A percentile compares a stretch with the other conserved stretches of the same genome.
These are phyloP conservation scores for Quercus tomentella DNA, from an alignment of 331 rosid species.

Conservation along the genomic window DNA sequence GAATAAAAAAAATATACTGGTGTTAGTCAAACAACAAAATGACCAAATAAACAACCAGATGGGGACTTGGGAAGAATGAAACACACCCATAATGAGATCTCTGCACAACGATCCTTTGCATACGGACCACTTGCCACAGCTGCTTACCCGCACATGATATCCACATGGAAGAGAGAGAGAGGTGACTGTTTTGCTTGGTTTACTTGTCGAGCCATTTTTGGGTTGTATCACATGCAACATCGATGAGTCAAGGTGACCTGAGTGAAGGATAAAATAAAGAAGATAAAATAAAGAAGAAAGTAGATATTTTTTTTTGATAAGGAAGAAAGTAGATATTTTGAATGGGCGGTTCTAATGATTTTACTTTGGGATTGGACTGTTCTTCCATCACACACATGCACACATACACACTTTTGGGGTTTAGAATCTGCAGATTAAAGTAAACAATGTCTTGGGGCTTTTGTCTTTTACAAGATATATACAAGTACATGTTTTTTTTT, in stretches of 20 bases:
- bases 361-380: not conserved
- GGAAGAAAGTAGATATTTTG: not conserved
- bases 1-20: not conserved
- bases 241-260: not conserved
- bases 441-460: not conserved
- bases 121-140: slow-evolving; percentile 5
- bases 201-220: not conserved
- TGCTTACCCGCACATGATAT: slow-evolving; percentile 1
- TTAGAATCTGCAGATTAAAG: not conserved
- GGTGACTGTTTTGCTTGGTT: not conserved
- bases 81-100: not conserved
- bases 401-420: not conserved
- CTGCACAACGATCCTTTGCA: not conserved
- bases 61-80: not conserved
- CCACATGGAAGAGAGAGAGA: slow-evolving; percentile 1
- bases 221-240: not conserved
- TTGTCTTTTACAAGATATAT: not conserved
- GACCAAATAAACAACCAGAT: not conserved
- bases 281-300: too few species aligned
- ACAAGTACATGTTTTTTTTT: not conserved
- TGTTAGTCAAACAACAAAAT: not conserved
- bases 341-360: not conserved
- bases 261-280: not conserved
- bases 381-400: not conserved
- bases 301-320: not conserved